Evolutionary conservation across 2,329 filamentous ascomycete genomes (phyloP), one percentile per base, ranked within the genome.

Genomic region (Elsinoe ampelina): DNA sequence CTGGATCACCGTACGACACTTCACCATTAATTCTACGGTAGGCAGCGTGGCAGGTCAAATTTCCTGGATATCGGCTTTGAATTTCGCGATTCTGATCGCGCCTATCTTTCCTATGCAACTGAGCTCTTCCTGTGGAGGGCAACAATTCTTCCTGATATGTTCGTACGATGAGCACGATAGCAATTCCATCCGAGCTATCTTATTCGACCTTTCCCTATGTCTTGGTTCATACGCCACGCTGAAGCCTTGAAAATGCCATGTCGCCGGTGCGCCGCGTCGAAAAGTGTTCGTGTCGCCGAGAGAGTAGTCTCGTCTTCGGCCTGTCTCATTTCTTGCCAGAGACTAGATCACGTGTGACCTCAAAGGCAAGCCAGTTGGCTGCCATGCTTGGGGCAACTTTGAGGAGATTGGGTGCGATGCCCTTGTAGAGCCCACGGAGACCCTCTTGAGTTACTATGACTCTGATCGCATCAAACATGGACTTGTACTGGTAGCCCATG

Each of bases 311-410:
- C 30, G 90, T 13, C 8, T 26, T 20, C 26, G n/a, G 11, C 30
- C 19, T 8, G 72, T 58, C 79, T 79, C 30, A 90, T 13, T 19
- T 39, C n/a, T 39, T 69, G 17, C 74, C 75, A 58, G 95, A 76
- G 39, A 97, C 74, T 67, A 95, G 86, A 72, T 98, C 93, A 62
- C 93, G 82, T 7, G 89, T 92, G 69, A 97, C 76, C 73, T 98
- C 93, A 69, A 95, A 98, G 71, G 91, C 96, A 60, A 97, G 81
- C 92, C 93, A 98, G 72, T 89, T 96, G 64, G 90, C 95, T 13
- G 93, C 93, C 92, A 98, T 98, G 70, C 91, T 97, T 2, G 93
- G 93, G 6, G 93, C 92, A 13, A 98, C 93, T 73, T 98, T 98
- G 60, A 98, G 80, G 19, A 98, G 77, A 67, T 98, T 98, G 0